Percentiles rank a stretch among this genome's conserved stretches.
Evolutionary conservation across 2,329 filamentous ascomycete genomes (phyloP).

Genomic region (Drechslerella dactyloides): DNA sequence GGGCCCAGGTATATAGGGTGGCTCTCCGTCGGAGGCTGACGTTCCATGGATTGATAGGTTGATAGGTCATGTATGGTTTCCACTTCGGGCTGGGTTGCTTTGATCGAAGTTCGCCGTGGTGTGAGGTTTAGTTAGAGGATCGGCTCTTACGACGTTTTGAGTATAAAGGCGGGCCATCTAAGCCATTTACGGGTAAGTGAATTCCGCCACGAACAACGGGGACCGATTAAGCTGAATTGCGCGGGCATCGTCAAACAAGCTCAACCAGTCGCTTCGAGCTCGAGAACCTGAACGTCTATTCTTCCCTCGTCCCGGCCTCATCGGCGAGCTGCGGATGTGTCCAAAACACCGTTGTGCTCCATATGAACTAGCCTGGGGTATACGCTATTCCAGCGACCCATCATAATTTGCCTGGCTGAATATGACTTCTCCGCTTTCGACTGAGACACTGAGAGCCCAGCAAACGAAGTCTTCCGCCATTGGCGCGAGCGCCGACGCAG

Average conservation of each 20-base stretch:
- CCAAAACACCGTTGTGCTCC: conserved; percentile 28
- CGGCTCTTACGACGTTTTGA: no score
- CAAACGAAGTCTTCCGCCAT: conserved; percentile 28
- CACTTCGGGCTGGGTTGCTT: no score
- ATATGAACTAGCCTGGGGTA: conserved; percentile 26
- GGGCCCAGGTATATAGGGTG: no score
- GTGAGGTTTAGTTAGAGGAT: no score
- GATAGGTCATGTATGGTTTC: no score
- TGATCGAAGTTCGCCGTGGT: no score
- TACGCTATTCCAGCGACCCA: conserved; percentile 16
- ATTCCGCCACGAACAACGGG: conserved; percentile 9
- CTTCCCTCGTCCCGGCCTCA: conserved; percentile 10
- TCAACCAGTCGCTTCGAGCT: conserved; percentile 19
- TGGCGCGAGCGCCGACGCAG: conserved; percentile 15
- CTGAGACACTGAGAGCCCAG: conserved; percentile 10
- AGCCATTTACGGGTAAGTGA: conserved; percentile 2
- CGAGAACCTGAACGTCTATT: conserved; percentile 29
- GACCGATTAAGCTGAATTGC: conserved; percentile 38
- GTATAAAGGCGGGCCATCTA: no score
- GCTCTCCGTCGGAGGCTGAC: no score
- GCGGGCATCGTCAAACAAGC: conserved; percentile 12
- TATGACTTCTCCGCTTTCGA: background rate
- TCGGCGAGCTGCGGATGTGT: conserved; percentile 18
- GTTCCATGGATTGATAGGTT: no score
- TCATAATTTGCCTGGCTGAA: conserved; percentile 2